These are phyloP conservation scores for barley (Hordeum vulgare) DNA, from an alignment of 176 grass and related monocot genomes.

Conservation along the genomic window DNA sequence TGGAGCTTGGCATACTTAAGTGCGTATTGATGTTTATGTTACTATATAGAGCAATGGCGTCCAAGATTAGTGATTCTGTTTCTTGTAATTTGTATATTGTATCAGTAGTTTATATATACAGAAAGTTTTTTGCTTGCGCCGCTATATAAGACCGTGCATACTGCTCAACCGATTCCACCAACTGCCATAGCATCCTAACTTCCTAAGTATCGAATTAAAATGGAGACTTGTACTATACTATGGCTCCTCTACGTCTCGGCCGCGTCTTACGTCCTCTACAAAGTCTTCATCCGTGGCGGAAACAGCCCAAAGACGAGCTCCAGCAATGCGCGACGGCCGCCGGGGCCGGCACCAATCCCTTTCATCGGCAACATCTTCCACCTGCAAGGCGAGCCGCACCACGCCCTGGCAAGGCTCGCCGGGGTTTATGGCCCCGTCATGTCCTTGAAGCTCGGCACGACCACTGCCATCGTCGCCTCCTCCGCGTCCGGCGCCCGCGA, in stretches of 20 bases:
- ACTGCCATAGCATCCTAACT: neutral
- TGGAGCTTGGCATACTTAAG: neutral
- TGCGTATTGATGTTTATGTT: neutral
- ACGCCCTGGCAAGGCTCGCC: conserved; percentile 40
- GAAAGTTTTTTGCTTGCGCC: neutral
- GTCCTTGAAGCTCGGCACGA: conserved; percentile 41
- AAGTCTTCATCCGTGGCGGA: neutral
- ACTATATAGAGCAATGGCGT: too few relatives aligned
- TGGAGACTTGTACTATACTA: conserved; percentile 25
- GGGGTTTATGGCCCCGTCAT: conserved; percentile 43
- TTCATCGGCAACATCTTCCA: conserved; percentile 49
- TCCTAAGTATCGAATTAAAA: neutral
- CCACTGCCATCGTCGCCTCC: conserved; percentile 34
- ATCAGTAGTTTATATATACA: neutral
- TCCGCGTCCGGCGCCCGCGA: conserved; percentile 41
- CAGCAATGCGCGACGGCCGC: conserved; percentile 15
- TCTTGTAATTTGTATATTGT: neutral
- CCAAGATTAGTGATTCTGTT: neutral
- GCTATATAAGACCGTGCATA: conserved; percentile 13
- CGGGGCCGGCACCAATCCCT: conserved; percentile 22
- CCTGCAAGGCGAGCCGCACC: conserved; percentile 36
- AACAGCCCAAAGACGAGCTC: neutral
- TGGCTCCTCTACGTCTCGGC: conserved; percentile 26
- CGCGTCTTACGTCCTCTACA: conserved; percentile 33
- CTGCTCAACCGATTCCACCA: neutral